Evolutionary conservation across 768 basidiomycete genomes (phyloP).

Genomic region (Hygrocybe punicea): DNA sequence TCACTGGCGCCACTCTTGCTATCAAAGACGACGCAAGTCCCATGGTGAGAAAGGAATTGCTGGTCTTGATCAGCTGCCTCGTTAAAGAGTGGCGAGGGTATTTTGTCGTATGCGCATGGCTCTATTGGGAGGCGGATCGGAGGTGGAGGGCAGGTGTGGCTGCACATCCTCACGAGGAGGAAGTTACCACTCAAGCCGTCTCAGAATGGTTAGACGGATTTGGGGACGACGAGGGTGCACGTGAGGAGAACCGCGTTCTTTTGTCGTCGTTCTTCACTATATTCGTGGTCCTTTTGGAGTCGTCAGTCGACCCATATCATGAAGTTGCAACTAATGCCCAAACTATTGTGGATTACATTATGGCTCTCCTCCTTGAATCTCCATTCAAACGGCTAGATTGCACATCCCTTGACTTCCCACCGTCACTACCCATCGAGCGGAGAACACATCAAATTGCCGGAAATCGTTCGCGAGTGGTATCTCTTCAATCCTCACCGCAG

Average conservation of each 20-base stretch:
- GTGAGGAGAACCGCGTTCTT: constrained; percentile 77
- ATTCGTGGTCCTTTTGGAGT: constrained; percentile 80
- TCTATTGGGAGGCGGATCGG: constrained; percentile 90
- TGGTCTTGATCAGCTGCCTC: constrained; percentile 86
- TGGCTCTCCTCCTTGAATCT: constrained; percentile 84
- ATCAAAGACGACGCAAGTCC: constrained; percentile 94
- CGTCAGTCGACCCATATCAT: constrained; percentile 88
- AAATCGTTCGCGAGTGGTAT: constrained; percentile 46
- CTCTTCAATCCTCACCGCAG: constrained; percentile 49
- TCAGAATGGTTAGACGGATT: constrained; percentile 75
- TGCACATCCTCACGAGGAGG: constrained; percentile 54
- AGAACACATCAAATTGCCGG: constrained; percentile 37
- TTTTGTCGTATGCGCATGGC: constrained; percentile 95
- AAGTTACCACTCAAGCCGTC: constrained; percentile 67
- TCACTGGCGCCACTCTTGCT: constrained; percentile 81
- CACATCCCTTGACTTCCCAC: constrained; percentile 56
- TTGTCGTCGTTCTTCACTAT: constrained; percentile 94
- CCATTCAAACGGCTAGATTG: constrained; percentile 75
- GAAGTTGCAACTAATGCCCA: constrained; percentile 91
- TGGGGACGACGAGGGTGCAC: constrained; percentile 57
- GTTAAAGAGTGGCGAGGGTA: constrained; percentile 97
- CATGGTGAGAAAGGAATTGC: constrained; percentile 91
- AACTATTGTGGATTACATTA: constrained; percentile 88
- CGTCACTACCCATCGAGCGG: constrained; percentile 42
- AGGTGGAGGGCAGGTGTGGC: constrained; percentile 50